Evolutionary conservation across 805 yeast species (phyloP).

Genomic region (Wickerhamiella brachini): DNA sequence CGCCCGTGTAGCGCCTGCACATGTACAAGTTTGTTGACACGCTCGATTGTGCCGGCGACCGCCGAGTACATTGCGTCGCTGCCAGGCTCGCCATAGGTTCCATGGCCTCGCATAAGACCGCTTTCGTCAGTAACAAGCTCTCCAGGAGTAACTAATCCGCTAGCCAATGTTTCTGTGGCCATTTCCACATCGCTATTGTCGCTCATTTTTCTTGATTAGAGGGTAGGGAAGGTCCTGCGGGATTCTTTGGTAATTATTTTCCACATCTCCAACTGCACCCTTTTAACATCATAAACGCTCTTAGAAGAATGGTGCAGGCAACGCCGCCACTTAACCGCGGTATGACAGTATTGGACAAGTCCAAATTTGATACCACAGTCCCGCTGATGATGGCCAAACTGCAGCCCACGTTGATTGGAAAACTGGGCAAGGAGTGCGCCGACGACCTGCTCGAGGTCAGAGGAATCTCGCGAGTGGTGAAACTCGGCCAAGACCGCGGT

Average conservation of each 20-base stretch:
- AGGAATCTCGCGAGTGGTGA: slow-evolving; percentile 56
- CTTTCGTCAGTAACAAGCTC: slow-evolving; percentile 93
- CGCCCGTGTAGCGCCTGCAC: slow-evolving; percentile 79
- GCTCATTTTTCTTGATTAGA: not conserved
- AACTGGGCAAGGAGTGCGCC: slow-evolving; percentile 41
- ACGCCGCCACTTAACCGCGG: slow-evolving; percentile 56
- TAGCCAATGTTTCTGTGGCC: slow-evolving; percentile 2
- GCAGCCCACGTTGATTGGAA: slow-evolving; percentile 47
- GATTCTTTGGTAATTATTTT: not conserved
- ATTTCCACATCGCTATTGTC: slow-evolving; percentile 12
- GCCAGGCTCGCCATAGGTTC: slow-evolving; percentile 57
- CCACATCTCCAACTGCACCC: too few relatives aligned
- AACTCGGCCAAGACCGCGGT: slow-evolving; percentile 30
- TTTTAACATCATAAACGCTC: not conserved
- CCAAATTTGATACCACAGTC: slow-evolving; percentile 44
- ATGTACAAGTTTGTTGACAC: slow-evolving; percentile 75
- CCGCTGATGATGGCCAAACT: slow-evolving; percentile 55
- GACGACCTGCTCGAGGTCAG: slow-evolving; percentile 57
- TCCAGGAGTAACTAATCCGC: slow-evolving; percentile 75
- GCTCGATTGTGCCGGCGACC: slow-evolving; percentile 78
- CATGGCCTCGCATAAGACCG: slow-evolving; percentile 97
- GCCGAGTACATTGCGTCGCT: slow-evolving; percentile 71
- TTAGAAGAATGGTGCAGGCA: not conserved
- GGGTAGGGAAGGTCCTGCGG: too few relatives aligned
- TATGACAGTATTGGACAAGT: slow-evolving; percentile 53